Conservation (phyloP, 169 alveolate genomes). For the Cryptosporidium bovis region DNA sequence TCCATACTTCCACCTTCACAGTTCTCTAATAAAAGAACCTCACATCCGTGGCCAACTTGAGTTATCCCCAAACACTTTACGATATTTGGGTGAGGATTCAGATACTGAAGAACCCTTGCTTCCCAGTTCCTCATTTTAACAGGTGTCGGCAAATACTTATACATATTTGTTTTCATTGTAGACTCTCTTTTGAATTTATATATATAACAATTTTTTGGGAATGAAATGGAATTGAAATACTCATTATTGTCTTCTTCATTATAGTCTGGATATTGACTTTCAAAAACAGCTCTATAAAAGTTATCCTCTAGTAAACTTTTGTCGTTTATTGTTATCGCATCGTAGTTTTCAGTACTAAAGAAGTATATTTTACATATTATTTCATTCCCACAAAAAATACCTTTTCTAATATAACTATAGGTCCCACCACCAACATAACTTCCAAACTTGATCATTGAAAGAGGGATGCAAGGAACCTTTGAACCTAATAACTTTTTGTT, state of each 20-base stretch:
- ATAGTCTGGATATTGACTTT: constrained; percentile 5
- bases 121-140: constrained; percentile 79
- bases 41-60: constrained; percentile 77
- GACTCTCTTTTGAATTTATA: constrained; percentile 74
- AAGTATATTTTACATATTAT: constrained; percentile 77
- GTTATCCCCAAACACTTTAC: constrained; percentile 77
- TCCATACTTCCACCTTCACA: constrained; percentile 82
- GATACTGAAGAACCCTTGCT: constrained; percentile 75
- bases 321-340: background rate
- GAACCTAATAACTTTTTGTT: constrained; percentile 29
- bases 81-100: constrained; percentile 75
- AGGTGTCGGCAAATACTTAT: constrained; percentile 79
- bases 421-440: constrained; percentile 59
- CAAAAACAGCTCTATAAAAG: background rate
- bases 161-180: constrained; percentile 75
- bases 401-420: constrained; percentile 74
- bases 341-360: constrained; percentile 37
- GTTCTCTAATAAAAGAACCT: constrained; percentile 76
- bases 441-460: constrained; percentile 71
- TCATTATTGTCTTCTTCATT: background rate
- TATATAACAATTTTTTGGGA: constrained; percentile 57
- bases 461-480: constrained; percentile 50
- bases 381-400: constrained; percentile 36
- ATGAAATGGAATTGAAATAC: constrained; percentile 3
- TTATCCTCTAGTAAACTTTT: background rate